Conservation (phyloP, 352 stramenopile species). For the Pythium oligandrum region DNA sequence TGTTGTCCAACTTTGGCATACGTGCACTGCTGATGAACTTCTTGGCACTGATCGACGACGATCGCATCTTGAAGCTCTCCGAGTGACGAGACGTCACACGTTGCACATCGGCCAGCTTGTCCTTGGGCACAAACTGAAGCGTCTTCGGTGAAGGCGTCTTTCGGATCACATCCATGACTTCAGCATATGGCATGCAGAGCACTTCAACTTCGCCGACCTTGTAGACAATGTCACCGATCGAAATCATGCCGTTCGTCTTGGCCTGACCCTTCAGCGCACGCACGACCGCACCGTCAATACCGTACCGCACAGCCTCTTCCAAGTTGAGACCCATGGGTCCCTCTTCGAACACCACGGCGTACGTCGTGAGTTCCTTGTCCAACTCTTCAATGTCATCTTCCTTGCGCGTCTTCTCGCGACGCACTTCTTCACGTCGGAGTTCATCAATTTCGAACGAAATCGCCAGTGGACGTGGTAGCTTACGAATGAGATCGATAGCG, state of each 20-base stretch:
- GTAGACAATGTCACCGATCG: slow-evolving; percentile 81
- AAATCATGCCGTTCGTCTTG: slow-evolving; percentile 80
- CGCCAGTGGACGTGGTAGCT: slow-evolving; percentile 68
- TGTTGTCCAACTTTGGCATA: slow-evolving; percentile 67
- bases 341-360: slow-evolving; percentile 83
- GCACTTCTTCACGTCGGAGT: slow-evolving; percentile 46
- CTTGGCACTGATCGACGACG: slow-evolving; percentile 42
- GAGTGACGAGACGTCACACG: slow-evolving; percentile 79
- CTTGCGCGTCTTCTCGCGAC: slow-evolving; percentile 51
- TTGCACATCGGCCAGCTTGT: slow-evolving; percentile 80
- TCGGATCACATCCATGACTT: slow-evolving; percentile 81
- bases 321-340: slow-evolving; percentile 80
- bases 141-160: slow-evolving; percentile 66
- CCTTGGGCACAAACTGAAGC: slow-evolving; percentile 81
- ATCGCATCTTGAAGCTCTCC: slow-evolving; percentile 61
- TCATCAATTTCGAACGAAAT: slow-evolving; percentile 84
- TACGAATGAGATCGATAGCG: slow-evolving; percentile 81
- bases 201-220: slow-evolving; percentile 84
- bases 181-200: slow-evolving; percentile 76
- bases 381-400: slow-evolving; percentile 67
- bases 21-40: slow-evolving; percentile 70
- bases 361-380: slow-evolving; percentile 76
- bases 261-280: slow-evolving; percentile 78
- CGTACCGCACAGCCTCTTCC: slow-evolving; percentile 80
- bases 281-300: slow-evolving; percentile 78